Percentiles rank a stretch among this genome's conserved stretches.
phyloP scores from a whole-genome alignment of 164 flowering plant species.

The Tinospora cordifolia region DNA sequence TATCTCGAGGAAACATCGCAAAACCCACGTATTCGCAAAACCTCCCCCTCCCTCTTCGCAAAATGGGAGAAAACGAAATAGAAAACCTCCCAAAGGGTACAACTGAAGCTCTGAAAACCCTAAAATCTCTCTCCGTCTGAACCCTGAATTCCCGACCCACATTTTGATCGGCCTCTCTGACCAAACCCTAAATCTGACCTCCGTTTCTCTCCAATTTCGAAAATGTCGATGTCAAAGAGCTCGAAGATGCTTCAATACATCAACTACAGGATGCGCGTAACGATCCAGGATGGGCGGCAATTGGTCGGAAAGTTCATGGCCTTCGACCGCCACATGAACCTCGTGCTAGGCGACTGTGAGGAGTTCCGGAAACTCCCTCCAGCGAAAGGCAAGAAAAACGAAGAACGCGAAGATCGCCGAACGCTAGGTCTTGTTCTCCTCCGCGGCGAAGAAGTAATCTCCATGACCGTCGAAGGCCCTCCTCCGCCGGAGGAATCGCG shows the following conservation, averaged over 20 bases:
- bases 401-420: slow-evolving; percentile 81
- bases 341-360: slow-evolving; percentile 92
- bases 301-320: slow-evolving; percentile 98
- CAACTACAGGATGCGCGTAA: slow-evolving; percentile 95
- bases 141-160: background rate
- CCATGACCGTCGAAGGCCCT: slow-evolving; percentile 98
- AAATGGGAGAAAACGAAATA: no score
- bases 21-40: background rate
- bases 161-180: background rate
- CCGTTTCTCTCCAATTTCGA: background rate
- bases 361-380: slow-evolving; percentile 96
- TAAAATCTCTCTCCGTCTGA: background rate
- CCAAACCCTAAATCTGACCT: slow-evolving; percentile 4
- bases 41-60: background rate
- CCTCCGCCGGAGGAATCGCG: slow-evolving; percentile 95
- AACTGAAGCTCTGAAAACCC: slow-evolving; percentile 6
- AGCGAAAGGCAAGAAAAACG: slow-evolving; percentile 53
- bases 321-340: slow-evolving; percentile 98
- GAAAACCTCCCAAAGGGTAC: background rate
- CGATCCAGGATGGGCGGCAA: slow-evolving; percentile 95
- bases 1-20: background rate
- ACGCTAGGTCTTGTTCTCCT: slow-evolving; percentile 91
- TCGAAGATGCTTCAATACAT: slow-evolving; percentile 97
- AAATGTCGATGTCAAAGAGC: slow-evolving; percentile 97
- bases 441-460: slow-evolving; percentile 94